phyloP scores from a whole-genome alignment of 805 yeast species.

The Myxozyma nipponensis region DNA sequence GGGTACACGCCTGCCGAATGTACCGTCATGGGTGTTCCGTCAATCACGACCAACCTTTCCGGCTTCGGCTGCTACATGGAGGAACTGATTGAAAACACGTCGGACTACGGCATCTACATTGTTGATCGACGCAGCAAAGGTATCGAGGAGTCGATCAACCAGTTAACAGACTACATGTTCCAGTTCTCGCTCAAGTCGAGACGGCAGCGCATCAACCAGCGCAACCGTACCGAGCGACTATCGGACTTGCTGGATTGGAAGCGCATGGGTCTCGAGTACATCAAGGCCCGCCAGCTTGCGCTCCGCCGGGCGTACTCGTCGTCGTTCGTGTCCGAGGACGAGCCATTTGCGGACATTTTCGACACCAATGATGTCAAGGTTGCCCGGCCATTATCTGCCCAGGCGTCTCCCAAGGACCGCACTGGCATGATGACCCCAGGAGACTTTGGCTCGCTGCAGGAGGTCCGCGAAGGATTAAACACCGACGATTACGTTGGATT shows the following conservation, averaged over 20 bases:
- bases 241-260: constrained; percentile 95
- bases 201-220: constrained; percentile 95
- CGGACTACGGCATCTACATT: constrained; percentile 94
- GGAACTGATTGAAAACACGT: constrained; percentile 87
- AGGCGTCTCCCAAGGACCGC: constrained; percentile 86
- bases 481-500: constrained; percentile 69
- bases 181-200: constrained; percentile 84
- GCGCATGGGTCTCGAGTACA: constrained; percentile 95
- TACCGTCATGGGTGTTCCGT: constrained; percentile 99
- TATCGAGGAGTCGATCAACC: constrained; percentile 90
- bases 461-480: constrained; percentile 63
- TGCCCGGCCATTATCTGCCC: constrained; percentile 91
- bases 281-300: constrained; percentile 89
- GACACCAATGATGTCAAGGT: constrained; percentile 47
- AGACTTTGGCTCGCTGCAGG: constrained; percentile 94
- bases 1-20: constrained; percentile 99
- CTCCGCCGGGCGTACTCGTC: constrained; percentile 92
- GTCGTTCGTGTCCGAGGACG: constrained; percentile 48
- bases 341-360: constrained; percentile 25
- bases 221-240: constrained; percentile 93
- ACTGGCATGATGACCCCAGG: constrained; percentile 92
- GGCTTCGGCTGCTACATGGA: constrained; percentile 99
- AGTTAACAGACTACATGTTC: constrained; percentile 82
- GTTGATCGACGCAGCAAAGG: constrained; percentile 91
- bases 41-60: constrained; percentile 90